phyloP scores from a whole-genome alignment of 495 filamentous ascomycete species.

The Staphylotrichum tortipilum region DNA sequence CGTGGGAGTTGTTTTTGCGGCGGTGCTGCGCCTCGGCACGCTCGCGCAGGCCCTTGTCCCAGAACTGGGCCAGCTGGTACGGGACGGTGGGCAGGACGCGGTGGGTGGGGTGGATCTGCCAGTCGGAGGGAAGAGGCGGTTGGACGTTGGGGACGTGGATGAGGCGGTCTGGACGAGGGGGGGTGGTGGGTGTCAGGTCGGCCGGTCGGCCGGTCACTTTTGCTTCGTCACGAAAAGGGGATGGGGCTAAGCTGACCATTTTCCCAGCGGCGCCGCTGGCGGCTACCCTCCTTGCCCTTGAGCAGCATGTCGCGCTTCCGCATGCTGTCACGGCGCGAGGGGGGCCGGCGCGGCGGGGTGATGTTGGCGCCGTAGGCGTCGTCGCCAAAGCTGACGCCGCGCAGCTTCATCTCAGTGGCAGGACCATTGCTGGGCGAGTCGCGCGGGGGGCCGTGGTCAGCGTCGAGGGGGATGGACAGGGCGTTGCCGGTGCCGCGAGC shows the following conservation, averaged over 20 bases:
- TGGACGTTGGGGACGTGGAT: conserved; percentile 77
- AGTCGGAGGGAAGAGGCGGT: conserved; percentile 74
- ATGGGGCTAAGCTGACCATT: conserved; percentile 53
- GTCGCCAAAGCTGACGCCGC: conserved; percentile 8
- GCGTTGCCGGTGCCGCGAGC: conserved; percentile 35
- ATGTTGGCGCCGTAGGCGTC: conserved; percentile 12
- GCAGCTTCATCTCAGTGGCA: conserved; percentile 15
- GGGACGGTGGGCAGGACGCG: conserved; percentile 62
- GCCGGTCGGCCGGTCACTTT: too few relatives aligned
- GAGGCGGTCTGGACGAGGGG: conserved; percentile 56
- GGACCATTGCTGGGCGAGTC: neutral
- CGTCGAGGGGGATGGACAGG: conserved; percentile 42
- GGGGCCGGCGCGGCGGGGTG: conserved; percentile 28
- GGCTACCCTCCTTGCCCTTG: conserved; percentile 89
- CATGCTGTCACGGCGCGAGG: conserved; percentile 37
- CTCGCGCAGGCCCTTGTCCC: conserved; percentile 61
- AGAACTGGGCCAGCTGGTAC: conserved; percentile 81
- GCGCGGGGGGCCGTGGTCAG: neutral
- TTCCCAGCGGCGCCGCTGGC: conserved; percentile 84
- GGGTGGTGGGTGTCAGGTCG: too few relatives aligned
- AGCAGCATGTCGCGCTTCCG: conserved; percentile 60
- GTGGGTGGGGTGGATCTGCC: conserved; percentile 69
- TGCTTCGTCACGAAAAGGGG: too few relatives aligned
- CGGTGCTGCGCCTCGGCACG: conserved; percentile 30
- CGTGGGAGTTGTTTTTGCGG: conserved; percentile 16